Evolutionary conservation across 108 stramenopile species (phyloP).

Genomic region (Schizochytrium sp.): DNA sequence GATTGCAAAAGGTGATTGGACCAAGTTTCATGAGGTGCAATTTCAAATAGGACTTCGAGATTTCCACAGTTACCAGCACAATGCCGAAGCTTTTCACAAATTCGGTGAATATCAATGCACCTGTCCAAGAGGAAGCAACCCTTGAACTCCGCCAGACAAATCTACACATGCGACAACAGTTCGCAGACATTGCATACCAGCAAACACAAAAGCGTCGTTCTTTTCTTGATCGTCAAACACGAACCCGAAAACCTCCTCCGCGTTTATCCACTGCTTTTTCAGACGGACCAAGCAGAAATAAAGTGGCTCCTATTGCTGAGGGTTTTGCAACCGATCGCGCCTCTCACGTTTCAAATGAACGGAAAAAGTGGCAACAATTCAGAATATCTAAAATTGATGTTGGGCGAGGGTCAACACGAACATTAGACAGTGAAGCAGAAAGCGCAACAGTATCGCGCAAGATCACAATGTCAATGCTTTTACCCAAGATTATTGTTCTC

Average conservation of each 20-base stretch:
- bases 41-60: too few relatives aligned
- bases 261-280: too few relatives aligned
- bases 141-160: neutral
- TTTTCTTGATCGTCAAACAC: neutral
- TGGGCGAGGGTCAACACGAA: neutral
- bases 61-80: neutral
- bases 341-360: neutral
- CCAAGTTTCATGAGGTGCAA: too few relatives aligned
- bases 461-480: neutral
- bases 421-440: neutral
- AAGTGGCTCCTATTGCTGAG: neutral
- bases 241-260: too few relatives aligned
- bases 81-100: neutral
- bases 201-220: neutral
- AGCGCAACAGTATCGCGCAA: neutral
- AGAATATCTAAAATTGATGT: conserved; percentile 8
- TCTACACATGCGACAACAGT: conserved; percentile 18
- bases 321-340: neutral
- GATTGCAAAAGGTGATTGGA: too few relatives aligned
- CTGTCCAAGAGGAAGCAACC: too few relatives aligned
- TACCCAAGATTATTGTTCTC: conserved; percentile 2
- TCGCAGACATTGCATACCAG: neutral
- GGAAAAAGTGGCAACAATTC: conserved; percentile 14
- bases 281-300: neutral
- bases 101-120: too few relatives aligned